Evolutionary conservation across 257 asterid genomes (phyloP).

Genomic region (Solanum chmielewskii): DNA sequence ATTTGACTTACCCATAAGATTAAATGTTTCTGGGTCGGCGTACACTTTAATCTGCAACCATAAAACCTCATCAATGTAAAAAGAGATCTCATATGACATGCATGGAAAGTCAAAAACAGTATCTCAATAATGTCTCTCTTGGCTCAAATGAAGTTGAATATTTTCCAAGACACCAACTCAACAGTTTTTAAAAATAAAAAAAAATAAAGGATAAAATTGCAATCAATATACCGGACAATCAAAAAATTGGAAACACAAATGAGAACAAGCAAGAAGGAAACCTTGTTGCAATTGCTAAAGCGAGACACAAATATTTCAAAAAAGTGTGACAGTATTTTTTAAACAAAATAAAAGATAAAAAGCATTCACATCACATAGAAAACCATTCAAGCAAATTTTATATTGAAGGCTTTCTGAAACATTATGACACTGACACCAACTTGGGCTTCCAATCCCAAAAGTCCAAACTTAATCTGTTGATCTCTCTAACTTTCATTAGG

Average conservation of each 20-base stretch:
- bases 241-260: neutral
- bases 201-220: neutral
- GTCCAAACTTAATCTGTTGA: neutral
- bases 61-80: constrained; percentile 1
- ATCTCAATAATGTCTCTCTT: neutral
- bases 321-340: neutral
- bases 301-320: neutral
- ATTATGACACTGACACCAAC: neutral
- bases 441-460: neutral
- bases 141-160: neutral
- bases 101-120: neutral
- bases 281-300: neutral
- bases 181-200: neutral
- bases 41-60: constrained; percentile 60
- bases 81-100: neutral
- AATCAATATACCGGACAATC: neutral
- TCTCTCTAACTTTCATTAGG: neutral
- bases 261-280: neutral
- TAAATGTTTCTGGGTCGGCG: constrained; percentile 58
- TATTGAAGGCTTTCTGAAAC: neutral
- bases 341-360: neutral
- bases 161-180: neutral
- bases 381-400: neutral
- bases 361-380: neutral
- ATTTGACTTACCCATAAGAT: constrained; percentile 52